These are phyloP conservation scores for Adansonia digitata DNA, from an alignment of 345 rosid species.

Conservation along the genomic window DNA sequence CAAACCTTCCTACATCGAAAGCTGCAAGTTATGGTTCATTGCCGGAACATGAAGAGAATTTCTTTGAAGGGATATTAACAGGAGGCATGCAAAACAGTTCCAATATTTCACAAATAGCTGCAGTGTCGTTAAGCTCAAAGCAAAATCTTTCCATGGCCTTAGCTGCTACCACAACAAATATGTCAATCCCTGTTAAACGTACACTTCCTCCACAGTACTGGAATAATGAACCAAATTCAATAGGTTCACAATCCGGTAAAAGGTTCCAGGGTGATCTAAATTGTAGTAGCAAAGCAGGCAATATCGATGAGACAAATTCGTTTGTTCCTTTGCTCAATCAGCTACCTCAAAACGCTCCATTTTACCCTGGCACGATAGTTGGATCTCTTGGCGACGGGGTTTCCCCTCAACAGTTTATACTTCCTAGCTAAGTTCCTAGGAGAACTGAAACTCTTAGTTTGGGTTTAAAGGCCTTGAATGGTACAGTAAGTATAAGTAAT, in stretches of 20 bases:
- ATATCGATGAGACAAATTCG: slow-evolving; percentile 35
- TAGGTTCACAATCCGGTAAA: slow-evolving; percentile 33
- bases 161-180: slow-evolving; percentile 4
- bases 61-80: slow-evolving; percentile 48
- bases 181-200: slow-evolving; percentile 15
- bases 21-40: slow-evolving; percentile 31
- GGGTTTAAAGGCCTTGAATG: not conserved
- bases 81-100: slow-evolving; percentile 19
- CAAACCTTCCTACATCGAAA: slow-evolving; percentile 5
- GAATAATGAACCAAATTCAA: slow-evolving; percentile 24
- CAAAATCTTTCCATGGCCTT: slow-evolving; percentile 14
- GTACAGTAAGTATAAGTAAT: not conserved
- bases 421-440: slow-evolving; percentile 32
- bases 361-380: slow-evolving; percentile 29
- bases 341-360: slow-evolving; percentile 45
- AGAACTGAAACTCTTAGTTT: slow-evolving; percentile 37
- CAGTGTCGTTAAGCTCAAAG: slow-evolving; percentile 18
- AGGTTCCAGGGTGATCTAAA: slow-evolving; percentile 57
- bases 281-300: slow-evolving; percentile 13
- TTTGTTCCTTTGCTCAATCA: slow-evolving; percentile 59
- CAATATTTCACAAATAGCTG: slow-evolving; percentile 19
- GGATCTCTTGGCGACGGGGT: not conserved
- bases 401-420: slow-evolving; percentile 51
- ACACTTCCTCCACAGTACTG: slow-evolving; percentile 29
- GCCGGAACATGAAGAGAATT: slow-evolving; percentile 48